phyloP scores from a whole-genome alignment of 345 rosid species.

The Lepidium africanum region DNA sequence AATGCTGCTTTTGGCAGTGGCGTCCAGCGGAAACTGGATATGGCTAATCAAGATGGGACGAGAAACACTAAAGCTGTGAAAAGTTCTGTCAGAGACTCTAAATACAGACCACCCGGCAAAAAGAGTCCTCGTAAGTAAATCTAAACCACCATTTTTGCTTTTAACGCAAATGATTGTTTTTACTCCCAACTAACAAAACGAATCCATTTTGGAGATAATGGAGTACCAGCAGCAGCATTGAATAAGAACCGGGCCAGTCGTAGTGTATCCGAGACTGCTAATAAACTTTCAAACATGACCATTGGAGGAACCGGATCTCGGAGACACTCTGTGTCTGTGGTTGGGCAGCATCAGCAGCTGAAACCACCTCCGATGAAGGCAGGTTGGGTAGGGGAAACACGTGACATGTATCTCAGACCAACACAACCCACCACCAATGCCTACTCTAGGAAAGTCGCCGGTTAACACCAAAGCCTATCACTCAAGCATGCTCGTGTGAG shows the following conservation, averaged over 20 bases:
- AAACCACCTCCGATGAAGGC: constrained; percentile 59
- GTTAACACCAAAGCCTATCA: constrained; percentile 23
- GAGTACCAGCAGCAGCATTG: constrained; percentile 30
- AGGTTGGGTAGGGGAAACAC: constrained; percentile 53
- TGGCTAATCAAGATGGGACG: constrained; percentile 55
- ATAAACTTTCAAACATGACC: constrained; percentile 47
- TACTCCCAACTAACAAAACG: neutral
- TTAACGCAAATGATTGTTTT: neutral
- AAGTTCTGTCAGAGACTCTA: constrained; percentile 40
- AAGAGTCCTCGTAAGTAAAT: constrained; percentile 65
- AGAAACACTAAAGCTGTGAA: constrained; percentile 41
- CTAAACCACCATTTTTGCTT: neutral
- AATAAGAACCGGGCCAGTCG: constrained; percentile 34
- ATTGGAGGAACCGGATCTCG: constrained; percentile 33
- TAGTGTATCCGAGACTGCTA: constrained; percentile 43
- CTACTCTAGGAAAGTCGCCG: constrained; percentile 51
- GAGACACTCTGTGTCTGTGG: constrained; percentile 32
- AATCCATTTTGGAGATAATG: neutral
- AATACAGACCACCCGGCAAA: constrained; percentile 70
- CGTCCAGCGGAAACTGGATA: constrained; percentile 60
- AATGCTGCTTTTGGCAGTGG: constrained; percentile 52
- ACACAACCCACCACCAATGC: constrained; percentile 39
- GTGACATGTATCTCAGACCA: constrained; percentile 45
- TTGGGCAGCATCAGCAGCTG: constrained; percentile 22
- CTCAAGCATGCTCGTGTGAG: neutral